Percentiles rank a stretch among this genome's conserved stretches.
These are phyloP conservation scores for Hortaea sp. DNA, from an alignment of 2,329 filamentous ascomycete genomes.

Conservation along the genomic window DNA sequence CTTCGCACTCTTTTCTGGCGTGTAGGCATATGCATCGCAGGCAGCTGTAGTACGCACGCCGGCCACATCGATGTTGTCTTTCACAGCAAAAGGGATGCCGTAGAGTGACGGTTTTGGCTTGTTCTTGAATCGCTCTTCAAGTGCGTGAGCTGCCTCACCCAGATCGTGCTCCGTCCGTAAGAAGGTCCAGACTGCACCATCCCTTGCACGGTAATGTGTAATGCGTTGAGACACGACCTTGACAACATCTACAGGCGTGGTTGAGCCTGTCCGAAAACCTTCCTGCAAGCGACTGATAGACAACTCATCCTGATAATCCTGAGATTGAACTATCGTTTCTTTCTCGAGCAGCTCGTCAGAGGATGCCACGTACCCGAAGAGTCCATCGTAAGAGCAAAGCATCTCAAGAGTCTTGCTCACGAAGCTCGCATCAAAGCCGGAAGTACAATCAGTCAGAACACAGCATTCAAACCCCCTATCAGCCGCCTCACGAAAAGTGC, in stretches of 20 bases:
- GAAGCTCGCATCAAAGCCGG: conserved; percentile 39
- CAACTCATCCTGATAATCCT: conserved; percentile 31
- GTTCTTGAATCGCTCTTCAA: conserved; percentile 32
- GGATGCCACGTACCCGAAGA: conserved; percentile 40
- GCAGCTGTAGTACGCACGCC: conserved; percentile 43
- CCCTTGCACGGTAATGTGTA: conserved; percentile 36
- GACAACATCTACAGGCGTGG: conserved; percentile 33
- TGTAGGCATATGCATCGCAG: conserved; percentile 41
- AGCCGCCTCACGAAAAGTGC: conserved; percentile 46
- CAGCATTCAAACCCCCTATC: conserved; percentile 54
- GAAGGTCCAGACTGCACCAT: conserved; percentile 45
- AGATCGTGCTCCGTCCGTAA: conserved; percentile 31
- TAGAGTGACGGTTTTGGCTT: conserved; percentile 41
- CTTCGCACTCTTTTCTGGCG: conserved; percentile 38
- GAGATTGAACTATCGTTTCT: conserved; percentile 20
- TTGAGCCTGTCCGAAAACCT: conserved; percentile 35
- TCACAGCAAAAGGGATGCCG: conserved; percentile 48
- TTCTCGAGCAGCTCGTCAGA: conserved; percentile 31
- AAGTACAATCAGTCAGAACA: conserved; percentile 40
- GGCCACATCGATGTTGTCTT: conserved; percentile 47
- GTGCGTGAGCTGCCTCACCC: conserved; percentile 31
- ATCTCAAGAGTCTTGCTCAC: conserved; percentile 40
- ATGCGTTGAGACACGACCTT: conserved; percentile 39
- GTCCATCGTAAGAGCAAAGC: conserved; percentile 41
- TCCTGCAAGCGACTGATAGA: conserved; percentile 33